phyloP scores from a whole-genome alignment of 495 filamentous ascomycete species.

The Halenospora varia region DNA sequence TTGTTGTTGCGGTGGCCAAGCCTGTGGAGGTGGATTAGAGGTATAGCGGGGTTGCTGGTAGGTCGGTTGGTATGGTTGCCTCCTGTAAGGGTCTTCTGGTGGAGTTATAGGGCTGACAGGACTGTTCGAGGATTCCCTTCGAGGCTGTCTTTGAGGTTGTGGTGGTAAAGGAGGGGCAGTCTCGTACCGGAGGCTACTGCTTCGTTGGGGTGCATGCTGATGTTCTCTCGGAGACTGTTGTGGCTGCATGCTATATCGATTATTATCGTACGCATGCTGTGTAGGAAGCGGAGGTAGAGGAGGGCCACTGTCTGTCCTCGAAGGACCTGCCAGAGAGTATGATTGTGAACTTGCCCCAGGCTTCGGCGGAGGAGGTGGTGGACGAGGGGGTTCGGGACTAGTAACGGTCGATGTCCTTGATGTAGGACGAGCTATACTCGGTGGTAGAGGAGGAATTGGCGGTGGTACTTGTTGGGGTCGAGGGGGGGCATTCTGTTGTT shows the following conservation, averaged over 20 bases:
- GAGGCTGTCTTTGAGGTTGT: constrained; percentile 19
- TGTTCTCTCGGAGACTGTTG: constrained; percentile 15
- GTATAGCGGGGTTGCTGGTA: constrained; percentile 16
- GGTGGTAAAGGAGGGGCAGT: constrained; percentile 25
- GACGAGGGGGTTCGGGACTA: constrained; percentile 19
- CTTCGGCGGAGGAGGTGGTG: constrained; percentile 38
- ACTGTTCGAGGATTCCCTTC: constrained; percentile 16
- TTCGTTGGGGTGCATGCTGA: constrained; percentile 13
- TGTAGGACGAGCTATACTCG: constrained; percentile 42
- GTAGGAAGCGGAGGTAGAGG: constrained; percentile 39
- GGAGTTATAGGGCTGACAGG: constrained; percentile 22
- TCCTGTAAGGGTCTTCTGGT: constrained; percentile 1
- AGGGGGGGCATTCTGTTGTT: constrained; percentile 46
- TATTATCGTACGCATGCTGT: constrained; percentile 5
- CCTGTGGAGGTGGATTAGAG: constrained; percentile 2
- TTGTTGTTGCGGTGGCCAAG: constrained; percentile 13
- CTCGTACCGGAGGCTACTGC: constrained; percentile 23
- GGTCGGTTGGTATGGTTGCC: constrained; percentile 8
- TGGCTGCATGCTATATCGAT: constrained; percentile 7
- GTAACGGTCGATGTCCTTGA: constrained; percentile 20
- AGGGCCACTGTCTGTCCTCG: constrained; percentile 25
- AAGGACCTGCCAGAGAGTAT: not conserved
- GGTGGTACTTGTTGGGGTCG: constrained; percentile 50
- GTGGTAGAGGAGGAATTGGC: constrained; percentile 66
- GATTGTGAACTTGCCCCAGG: constrained; percentile 8